phyloP scores from a whole-genome alignment of 495 filamentous ascomycete genomes.

The Talaromyces wortmannii region DNA sequence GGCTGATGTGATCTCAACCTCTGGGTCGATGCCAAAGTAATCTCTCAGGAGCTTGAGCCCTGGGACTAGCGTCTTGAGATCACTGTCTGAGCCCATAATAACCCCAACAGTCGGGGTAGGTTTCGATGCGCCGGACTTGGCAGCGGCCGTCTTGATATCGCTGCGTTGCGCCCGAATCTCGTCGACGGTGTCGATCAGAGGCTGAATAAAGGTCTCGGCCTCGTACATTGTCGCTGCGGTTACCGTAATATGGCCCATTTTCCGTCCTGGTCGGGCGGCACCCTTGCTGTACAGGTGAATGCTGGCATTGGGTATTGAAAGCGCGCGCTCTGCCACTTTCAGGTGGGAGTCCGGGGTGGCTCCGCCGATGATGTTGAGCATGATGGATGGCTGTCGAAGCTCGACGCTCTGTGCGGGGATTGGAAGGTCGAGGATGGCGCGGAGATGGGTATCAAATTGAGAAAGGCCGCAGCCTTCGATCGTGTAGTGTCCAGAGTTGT shows the following conservation, averaged over 20 bases:
- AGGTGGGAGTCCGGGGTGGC: conserved; percentile 61
- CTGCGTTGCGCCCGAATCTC: conserved; percentile 55
- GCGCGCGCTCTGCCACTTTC: conserved; percentile 54
- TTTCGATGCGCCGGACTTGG: conserved; percentile 22
- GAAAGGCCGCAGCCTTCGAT: conserved; percentile 90
- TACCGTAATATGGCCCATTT: conserved; percentile 92
- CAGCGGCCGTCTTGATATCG: conserved; percentile 24
- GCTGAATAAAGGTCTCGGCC: conserved; percentile 62
- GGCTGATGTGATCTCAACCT: conserved; percentile 82
- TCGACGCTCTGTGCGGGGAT: conserved; percentile 54
- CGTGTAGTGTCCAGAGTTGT: conserved; percentile 96
- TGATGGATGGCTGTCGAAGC: conserved; percentile 66
- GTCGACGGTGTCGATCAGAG: conserved; percentile 57
- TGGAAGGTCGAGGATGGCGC: conserved; percentile 75
- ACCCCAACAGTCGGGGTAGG: conserved; percentile 64
- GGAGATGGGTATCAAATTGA: conserved; percentile 86
- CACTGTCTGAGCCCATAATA: conserved; percentile 94
- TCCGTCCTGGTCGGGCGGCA: conserved; percentile 73
- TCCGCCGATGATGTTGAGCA: conserved; percentile 95
- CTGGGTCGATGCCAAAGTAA: conserved; percentile 65
- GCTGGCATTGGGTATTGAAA: conserved; percentile 51
- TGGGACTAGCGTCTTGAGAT: conserved; percentile 71
- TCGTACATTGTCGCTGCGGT: conserved; percentile 61
- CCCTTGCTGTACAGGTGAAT: conserved; percentile 93
- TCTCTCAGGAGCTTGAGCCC: conserved; percentile 69